Evolutionary conservation across 139 green algal species (phyloP).

Genomic region (Pleodorina starrii): DNA sequence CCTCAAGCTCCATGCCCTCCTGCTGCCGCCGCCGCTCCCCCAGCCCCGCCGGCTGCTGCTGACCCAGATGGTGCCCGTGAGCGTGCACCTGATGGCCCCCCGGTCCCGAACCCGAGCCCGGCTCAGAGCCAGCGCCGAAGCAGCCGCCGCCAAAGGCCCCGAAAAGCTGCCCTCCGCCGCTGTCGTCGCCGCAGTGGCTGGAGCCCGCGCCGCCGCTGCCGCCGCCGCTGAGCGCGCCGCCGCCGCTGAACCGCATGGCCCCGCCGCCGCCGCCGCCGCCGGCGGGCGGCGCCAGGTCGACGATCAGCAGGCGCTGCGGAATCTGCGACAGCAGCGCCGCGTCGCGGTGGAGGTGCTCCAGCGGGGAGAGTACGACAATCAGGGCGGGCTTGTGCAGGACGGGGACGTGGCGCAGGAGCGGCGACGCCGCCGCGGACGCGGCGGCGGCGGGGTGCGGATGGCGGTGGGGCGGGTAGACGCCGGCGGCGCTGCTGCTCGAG

Average conservation of each 20-base stretch:
- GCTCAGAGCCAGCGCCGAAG: neutral
- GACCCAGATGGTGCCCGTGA: neutral
- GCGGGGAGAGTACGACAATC: constrained; percentile 23
- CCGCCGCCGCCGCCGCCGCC: neutral
- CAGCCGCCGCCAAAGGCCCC: neutral
- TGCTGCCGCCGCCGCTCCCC: too few species aligned
- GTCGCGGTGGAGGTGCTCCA: constrained; percentile 25
- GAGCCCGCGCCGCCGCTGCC: neutral
- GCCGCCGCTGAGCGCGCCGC: neutral
- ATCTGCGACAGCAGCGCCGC: neutral
- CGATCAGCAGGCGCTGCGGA: constrained; percentile 16
- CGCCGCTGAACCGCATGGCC: too few species aligned
- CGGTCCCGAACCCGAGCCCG: neutral
- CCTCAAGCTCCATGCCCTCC: neutral
- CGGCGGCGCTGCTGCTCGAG: constrained; percentile 21
- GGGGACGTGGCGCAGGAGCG: neutral
- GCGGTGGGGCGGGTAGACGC: neutral
- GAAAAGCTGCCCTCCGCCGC: neutral
- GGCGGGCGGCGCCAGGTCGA: neutral
- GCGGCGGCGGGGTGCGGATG: neutral
- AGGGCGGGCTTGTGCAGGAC: neutral
- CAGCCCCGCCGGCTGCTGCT: too few species aligned
- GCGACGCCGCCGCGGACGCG: neutral
- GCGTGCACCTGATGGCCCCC: too few species aligned
- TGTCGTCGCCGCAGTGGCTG: neutral